Evolutionary conservation across 2,329 filamentous ascomycete genomes (phyloP).

Genomic region (Cyphellophora europaea): DNA sequence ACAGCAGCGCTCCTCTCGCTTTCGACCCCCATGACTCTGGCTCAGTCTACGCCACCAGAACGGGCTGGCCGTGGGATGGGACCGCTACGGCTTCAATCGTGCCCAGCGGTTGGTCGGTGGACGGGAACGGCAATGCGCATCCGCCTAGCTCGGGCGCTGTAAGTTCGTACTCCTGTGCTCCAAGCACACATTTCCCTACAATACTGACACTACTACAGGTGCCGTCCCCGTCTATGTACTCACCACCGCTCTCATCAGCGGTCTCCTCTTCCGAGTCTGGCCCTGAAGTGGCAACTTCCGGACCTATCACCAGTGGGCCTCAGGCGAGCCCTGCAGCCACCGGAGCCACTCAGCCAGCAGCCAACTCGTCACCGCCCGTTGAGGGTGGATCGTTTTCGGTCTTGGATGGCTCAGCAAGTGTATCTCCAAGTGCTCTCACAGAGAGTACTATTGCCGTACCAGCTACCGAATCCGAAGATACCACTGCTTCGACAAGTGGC

Average conservation of each 20-base stretch:
- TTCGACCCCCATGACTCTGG: conserved; percentile 54
- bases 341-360: too few relatives aligned
- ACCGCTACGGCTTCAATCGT: conserved; percentile 44
- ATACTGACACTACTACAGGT: conserved; percentile 29
- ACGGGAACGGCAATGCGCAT: conserved; percentile 57
- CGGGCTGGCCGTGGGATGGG: conserved; percentile 61
- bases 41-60: conserved; percentile 44
- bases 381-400: too few relatives aligned
- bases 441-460: too few relatives aligned
- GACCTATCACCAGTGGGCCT: too few relatives aligned
- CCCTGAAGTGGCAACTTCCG: conserved; percentile 37
- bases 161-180: conserved; percentile 21
- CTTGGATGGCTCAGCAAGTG: too few relatives aligned
- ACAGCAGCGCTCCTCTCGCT: conserved; percentile 49
- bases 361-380: too few relatives aligned
- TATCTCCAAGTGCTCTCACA: too few relatives aligned
- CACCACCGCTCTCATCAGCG: conserved; percentile 34
- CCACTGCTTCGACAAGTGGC: too few relatives aligned
- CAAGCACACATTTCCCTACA: conserved; percentile 10
- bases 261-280: conserved; percentile 37
- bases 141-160: conserved; percentile 52
- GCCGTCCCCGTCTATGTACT: conserved; percentile 46
- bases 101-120: conserved; percentile 74
- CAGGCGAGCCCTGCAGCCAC: too few relatives aligned
- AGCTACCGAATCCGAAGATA: too few relatives aligned